Conservation (phyloP, 164 flowering plant species). For the Dillenia turbinata region DNA sequence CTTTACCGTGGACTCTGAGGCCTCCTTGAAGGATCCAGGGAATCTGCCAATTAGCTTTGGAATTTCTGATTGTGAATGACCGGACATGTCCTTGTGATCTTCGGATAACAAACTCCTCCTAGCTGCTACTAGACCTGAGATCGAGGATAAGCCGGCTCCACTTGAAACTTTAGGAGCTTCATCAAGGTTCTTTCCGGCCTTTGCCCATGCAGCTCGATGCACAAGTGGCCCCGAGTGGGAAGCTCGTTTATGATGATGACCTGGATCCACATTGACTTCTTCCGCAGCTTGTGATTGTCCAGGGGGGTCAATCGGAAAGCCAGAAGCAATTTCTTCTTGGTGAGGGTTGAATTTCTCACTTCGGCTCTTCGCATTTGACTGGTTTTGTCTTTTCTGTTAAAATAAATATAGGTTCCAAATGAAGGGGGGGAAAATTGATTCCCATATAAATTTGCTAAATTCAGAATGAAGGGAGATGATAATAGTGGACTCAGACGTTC, state of each 20-base stretch:
- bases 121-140: slow-evolving; percentile 63
- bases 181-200: slow-evolving; percentile 50
- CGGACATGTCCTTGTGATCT: slow-evolving; percentile 48
- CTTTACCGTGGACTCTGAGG: slow-evolving; percentile 42
- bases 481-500: too few species aligned
- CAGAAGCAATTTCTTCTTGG: slow-evolving; percentile 92
- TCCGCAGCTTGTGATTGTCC: slow-evolving; percentile 65
- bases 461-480: too few species aligned
- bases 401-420: not conserved
- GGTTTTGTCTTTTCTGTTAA: slow-evolving; percentile 74
- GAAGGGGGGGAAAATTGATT: too few species aligned
- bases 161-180: slow-evolving; percentile 63
- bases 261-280: slow-evolving; percentile 36
- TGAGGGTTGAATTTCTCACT: slow-evolving; percentile 89
- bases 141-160: slow-evolving; percentile 55
- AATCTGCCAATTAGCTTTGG: slow-evolving; percentile 49
- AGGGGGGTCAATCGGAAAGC: slow-evolving; percentile 98
- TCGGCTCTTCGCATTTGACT: slow-evolving; percentile 69
- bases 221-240: slow-evolving; percentile 95
- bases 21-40: slow-evolving; percentile 66
- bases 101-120: slow-evolving; percentile 62
- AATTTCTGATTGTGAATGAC: slow-evolving; percentile 43
- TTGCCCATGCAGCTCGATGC: slow-evolving; percentile 76
- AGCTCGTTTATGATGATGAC: slow-evolving; percentile 55
- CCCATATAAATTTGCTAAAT: too few species aligned